Conservation (phyloP, 257 asterid species). For the Solanum appendiculatum region DNA sequence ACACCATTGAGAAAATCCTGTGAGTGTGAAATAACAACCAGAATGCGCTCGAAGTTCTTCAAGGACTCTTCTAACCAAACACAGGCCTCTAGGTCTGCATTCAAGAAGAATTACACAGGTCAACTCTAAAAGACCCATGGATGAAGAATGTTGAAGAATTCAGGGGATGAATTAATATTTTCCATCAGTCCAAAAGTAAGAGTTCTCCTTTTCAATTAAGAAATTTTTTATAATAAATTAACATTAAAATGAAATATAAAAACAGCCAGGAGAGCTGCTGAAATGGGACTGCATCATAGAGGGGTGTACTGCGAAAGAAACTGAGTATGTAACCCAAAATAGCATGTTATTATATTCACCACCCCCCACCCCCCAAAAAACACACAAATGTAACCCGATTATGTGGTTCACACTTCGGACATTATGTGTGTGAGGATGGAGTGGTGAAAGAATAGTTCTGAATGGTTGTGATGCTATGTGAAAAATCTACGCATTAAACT, state of each 20-base stretch:
- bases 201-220: neutral
- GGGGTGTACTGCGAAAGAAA: neutral
- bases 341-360: neutral
- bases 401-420: neutral
- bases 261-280: neutral
- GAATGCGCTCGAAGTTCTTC: constrained; percentile 76
- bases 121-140: neutral
- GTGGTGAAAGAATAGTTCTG: neutral
- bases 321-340: neutral
- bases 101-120: neutral
- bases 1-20: constrained; percentile 97
- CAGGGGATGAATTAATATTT: neutral
- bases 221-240: neutral
- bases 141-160: neutral
- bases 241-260: neutral
- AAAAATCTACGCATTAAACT: neutral
- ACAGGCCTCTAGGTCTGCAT: constrained; percentile 89
- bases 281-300: neutral
- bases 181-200: neutral
- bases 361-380: neutral
- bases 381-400: neutral
- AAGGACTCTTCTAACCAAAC: constrained; percentile 93
- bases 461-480: neutral
- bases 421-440: neutral
- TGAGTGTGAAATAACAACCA: constrained; percentile 95